phyloP scores from a whole-genome alignment of 2,329 filamentous ascomycete species.

The Pleurostoma richardsiae region DNA sequence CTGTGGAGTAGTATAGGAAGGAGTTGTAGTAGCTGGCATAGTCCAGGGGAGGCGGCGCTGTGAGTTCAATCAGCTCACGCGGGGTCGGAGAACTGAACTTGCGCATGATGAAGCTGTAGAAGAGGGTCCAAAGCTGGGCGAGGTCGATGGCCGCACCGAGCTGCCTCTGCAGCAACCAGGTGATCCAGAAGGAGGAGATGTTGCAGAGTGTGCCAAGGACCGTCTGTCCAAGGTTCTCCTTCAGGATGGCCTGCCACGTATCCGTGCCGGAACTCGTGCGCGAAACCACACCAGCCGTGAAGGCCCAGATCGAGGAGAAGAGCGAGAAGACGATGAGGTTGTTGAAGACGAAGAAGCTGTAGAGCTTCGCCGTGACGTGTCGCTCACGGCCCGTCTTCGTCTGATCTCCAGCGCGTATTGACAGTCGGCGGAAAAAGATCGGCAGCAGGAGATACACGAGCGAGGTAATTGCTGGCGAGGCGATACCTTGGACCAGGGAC shows the following conservation, averaged over 20 bases:
- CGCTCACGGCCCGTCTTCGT: constrained; percentile 90
- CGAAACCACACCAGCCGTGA: constrained; percentile 61
- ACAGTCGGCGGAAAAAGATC: constrained; percentile 83
- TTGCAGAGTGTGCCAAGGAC: constrained; percentile 72
- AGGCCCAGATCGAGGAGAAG: constrained; percentile 77
- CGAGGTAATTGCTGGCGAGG: constrained; percentile 81
- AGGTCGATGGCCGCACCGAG: constrained; percentile 90
- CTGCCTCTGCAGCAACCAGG: constrained; percentile 88
- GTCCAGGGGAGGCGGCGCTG: constrained; percentile 87
- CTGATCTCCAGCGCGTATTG: constrained; percentile 77
- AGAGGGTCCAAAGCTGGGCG: constrained; percentile 78
- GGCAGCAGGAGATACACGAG: constrained; percentile 83
- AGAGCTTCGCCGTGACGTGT: constrained; percentile 86
- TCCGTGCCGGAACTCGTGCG: constrained; percentile 50
- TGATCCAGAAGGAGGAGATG: constrained; percentile 90
- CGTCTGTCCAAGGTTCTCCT: constrained; percentile 56
- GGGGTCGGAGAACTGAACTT: constrained; percentile 86
- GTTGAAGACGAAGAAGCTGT: constrained; percentile 96
- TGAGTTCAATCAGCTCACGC: constrained; percentile 84
- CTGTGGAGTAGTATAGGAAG: constrained; percentile 89
- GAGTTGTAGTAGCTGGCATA: constrained; percentile 98
- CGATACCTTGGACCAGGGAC: constrained; percentile 88
- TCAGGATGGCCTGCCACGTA: constrained; percentile 64
- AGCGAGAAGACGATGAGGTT: constrained; percentile 91
- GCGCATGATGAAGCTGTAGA: constrained; percentile 79